Percentiles rank a stretch among this genome's conserved stretches.
Conservation (phyloP, 1,139 yeast genomes). For the Lodderomyces beijingensis region DNA sequence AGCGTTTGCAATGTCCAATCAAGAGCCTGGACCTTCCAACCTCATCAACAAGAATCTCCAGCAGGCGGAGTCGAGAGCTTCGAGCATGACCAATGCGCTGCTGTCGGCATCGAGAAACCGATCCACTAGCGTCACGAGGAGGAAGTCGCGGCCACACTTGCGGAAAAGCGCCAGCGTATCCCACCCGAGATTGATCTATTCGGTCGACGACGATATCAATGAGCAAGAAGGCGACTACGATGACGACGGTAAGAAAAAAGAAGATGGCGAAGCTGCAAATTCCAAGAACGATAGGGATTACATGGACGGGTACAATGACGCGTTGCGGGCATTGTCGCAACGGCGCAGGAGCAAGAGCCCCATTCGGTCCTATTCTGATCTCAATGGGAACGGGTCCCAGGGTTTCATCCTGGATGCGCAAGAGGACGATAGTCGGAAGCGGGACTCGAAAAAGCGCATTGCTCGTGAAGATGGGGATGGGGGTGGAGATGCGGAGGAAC, state of each 20-base stretch:
- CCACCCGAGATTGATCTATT: conserved; percentile 43
- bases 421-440: background rate
- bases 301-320: conserved; percentile 69
- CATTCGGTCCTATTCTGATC: conserved; percentile 1
- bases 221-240: conserved; percentile 48
- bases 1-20: too few relatives aligned
- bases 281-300: conserved; percentile 51
- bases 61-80: background rate
- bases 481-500: background rate
- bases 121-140: conserved; percentile 9
- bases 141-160: conserved; percentile 19
- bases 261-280: conserved; percentile 14
- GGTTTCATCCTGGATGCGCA: background rate
- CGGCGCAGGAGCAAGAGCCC: conserved; percentile 15
- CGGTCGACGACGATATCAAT: conserved; percentile 68
- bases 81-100: conserved; percentile 2
- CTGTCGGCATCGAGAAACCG: conserved; percentile 8
- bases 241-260: conserved; percentile 34
- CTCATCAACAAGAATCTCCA: background rate
- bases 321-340: conserved; percentile 43
- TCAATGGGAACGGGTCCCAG: background rate
- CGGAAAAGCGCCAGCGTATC: conserved; percentile 21
- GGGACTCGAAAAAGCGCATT: background rate
- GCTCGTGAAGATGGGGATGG: conserved; percentile 7
- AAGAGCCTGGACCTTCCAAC: background rate